Evolutionary conservation across 148 eudicot species (phyloP).

Genomic region (Dysphania ambrosioides): DNA sequence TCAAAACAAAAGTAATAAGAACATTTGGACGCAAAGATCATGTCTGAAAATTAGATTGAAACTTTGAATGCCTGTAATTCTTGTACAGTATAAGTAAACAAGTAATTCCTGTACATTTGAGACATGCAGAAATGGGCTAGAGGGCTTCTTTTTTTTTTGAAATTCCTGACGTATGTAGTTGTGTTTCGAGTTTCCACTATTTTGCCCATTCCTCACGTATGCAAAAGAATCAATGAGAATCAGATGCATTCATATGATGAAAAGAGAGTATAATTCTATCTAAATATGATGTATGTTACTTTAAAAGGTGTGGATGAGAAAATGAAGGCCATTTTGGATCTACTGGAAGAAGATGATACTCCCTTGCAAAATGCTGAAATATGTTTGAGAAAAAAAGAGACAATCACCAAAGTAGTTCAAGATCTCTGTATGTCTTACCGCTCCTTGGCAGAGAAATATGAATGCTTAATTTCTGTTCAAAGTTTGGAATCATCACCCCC

Average conservation of each 20-base stretch:
- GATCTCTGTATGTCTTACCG: slow-evolving; percentile 28
- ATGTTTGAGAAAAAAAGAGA: slow-evolving; percentile 4
- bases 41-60: too few relatives aligned
- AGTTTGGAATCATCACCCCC: not conserved
- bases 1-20: not conserved
- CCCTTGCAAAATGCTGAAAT: not conserved
- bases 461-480: not conserved
- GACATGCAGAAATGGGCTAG: not conserved
- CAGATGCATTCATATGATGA: not conserved
- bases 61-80: not conserved
- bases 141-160: not conserved
- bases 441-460: slow-evolving; percentile 22
- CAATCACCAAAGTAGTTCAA: slow-evolving; percentile 5
- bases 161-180: not conserved
- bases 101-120: too few relatives aligned
- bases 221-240: not conserved
- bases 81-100: not conserved
- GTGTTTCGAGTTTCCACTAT: not conserved
- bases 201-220: not conserved
- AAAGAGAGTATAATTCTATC: not conserved
- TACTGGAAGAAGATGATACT: slow-evolving; percentile 17
- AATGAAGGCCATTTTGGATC: slow-evolving; percentile 17
- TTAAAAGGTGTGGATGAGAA: slow-evolving; percentile 27
- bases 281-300: not conserved
- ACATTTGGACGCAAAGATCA: not conserved